Base-by-base conservation (phyloP, 2,329 filamentous ascomycete species). In the Fusarium decemcellulare region DNA sequence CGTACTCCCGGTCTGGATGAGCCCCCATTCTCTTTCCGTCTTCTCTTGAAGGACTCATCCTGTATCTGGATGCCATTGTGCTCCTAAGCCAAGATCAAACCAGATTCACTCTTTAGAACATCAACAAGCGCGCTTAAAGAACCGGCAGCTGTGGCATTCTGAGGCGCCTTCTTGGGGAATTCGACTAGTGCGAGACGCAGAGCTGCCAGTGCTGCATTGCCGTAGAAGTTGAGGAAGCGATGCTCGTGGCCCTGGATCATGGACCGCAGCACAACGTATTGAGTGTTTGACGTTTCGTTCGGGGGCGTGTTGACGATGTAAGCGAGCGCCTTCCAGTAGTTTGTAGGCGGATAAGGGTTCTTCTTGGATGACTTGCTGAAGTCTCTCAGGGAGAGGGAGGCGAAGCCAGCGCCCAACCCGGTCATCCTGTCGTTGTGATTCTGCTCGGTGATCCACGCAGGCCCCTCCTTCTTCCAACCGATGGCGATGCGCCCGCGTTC, bases 251-350 rank as follows among this genome's bases (percentile, higher is more conserved):
- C 88, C 57, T 92, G 87, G 32, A 95, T 88, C 86, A 95, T 90
- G 8, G 89, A 85, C 62, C 90, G 88, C 42, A 95, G 82, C 2
- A 95, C 88, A 6, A 91, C 85, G 65, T 90, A 88, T 70, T 95
- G 92, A 0, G 92, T 94, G 65, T 91, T 88, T n/a, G 90, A 92
- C 10, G 92, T 86, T 68, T 93, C 86, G 10, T 81, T 79, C 0
- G 89, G 76, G 0, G 93, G 91, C 0, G 93, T 92, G 77, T 94
- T 94, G 76, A 95, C 83, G 39, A 98, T 93, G 44, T 86, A 86
- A 1, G 93, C 89, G 60, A 98, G 83, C 0, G 92, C 87, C 39
- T 85, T 86, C 96, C 96, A 99, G 83, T 96, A 98, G 59, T 95
- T 86, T 0, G 85, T 86, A 51, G 92, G 93, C 5, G 91, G 94